Base-by-base conservation (phyloP, 768 basidiomycete species). In the Suillus lakei region DNA sequence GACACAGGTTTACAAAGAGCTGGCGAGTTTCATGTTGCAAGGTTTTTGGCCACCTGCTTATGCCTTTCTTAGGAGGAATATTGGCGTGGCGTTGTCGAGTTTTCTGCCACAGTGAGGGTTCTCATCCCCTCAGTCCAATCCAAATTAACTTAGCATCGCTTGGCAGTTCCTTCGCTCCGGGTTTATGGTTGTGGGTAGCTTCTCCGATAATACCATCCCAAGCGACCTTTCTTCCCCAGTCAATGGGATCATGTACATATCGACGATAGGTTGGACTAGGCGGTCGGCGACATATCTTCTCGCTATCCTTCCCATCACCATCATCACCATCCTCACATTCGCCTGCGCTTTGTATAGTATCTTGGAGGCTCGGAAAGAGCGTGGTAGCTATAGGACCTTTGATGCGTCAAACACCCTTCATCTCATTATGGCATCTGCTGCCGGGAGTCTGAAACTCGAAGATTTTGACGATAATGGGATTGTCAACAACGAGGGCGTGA, bases 41-140 rank as follows among this genome's bases (percentile, higher is more conserved):
- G 18, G 21, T 6, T 18, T 1, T 28, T 7, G 18, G 18, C 15
- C 39, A 5, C 23, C 7, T 26, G 5, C 10, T 9, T 34, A 26
- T 23, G 12, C 28, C 21, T 21, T 28, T 28, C 15, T 18, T 51
- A 69, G 68, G 70, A 63, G 53, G 48, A 62, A 7, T 69, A 67
- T 23, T 69, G 68, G 68, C 56, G 54, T 1, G 70, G 70, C 30
- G 63, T 71, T 15, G 39, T 67, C 13, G 71, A 71, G 15, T 71
- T 69, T 34, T 54, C 65, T 28, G 70, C 64, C 28, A 71, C 70
- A 15, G 70, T 65, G 30, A 30, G 55, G n/a, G 21, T 46, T 65
- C 7, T 4, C 8, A 1, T 18, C 8, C 16, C 26, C 10, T 26
- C 3, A 2, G 15, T 28, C 15, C 7, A 4, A 28, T 51, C 16